Conservation (phyloP, 768 basidiomycete genomes). For the Cystobasidium onofrii region DNA sequence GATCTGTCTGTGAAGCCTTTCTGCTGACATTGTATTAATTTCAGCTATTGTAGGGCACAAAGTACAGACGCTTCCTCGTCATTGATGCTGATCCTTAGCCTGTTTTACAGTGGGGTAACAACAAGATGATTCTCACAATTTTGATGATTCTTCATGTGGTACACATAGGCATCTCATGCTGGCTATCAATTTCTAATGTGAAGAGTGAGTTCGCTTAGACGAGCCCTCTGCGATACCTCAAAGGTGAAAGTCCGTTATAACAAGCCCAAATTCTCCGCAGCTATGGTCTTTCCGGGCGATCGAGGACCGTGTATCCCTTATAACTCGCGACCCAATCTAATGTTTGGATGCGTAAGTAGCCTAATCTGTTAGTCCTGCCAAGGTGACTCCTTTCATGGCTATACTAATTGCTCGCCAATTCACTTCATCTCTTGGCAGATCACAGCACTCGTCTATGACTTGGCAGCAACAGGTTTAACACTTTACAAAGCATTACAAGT, state of each 20-base stretch:
- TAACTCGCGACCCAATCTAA: neutral
- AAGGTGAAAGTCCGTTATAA: too few species aligned
- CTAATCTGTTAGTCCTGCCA: too few species aligned
- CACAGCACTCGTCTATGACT: neutral
- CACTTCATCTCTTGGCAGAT: neutral
- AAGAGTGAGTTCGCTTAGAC: slow-evolving; percentile 1
- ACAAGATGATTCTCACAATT: neutral
- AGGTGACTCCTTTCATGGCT: too few species aligned
- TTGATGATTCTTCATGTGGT: neutral
- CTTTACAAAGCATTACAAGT: slow-evolving; percentile 7
- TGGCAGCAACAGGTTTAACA: slow-evolving; percentile 6
- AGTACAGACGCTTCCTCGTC: neutral
- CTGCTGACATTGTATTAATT: too few species aligned
- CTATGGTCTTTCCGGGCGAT: neutral
- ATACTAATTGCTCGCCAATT: too few species aligned
- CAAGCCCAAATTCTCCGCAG: neutral
- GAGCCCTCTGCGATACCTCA: too few species aligned
- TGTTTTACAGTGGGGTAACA: neutral
- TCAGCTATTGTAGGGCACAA: neutral
- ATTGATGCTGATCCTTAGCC: too few species aligned
- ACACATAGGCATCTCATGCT: neutral
- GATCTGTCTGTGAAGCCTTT: too few species aligned
- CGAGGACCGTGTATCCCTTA: neutral
- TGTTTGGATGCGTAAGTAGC: neutral
- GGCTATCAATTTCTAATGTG: neutral